Conservation (phyloP, 108 stramenopile genomes). For the Aurantiochytrium sp. region DNA sequence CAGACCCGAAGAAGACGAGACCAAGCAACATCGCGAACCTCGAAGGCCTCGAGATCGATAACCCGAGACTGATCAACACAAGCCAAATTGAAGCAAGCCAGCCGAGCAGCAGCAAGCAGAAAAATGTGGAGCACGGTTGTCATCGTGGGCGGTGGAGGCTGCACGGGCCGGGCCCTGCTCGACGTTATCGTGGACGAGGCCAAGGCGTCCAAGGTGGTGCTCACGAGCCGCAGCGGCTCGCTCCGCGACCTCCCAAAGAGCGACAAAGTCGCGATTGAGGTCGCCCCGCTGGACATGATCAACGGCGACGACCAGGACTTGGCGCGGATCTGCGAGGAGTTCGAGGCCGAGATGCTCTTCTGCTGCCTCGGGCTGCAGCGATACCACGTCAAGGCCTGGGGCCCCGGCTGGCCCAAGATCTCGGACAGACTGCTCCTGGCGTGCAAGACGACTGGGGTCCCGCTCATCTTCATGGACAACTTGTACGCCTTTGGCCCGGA, state of each 20-base stretch:
- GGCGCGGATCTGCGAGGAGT: neutral
- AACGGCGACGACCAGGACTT: neutral
- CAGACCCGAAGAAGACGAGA: no score
- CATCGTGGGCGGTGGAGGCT: neutral
- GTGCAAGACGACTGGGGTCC: neutral
- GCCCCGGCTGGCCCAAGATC: neutral
- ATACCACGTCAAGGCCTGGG: neutral
- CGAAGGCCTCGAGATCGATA: no score
- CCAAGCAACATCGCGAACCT: no score
- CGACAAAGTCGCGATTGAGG: neutral
- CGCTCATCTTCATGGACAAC: constrained; percentile 20
- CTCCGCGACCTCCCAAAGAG: neutral
- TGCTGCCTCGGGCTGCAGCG: neutral
- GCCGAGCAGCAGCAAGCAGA: neutral
- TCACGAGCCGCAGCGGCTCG: neutral
- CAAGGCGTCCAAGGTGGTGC: neutral
- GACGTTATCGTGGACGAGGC: neutral
- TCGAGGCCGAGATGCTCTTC: neutral
- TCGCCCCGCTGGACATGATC: neutral
- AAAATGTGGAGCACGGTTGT: neutral
- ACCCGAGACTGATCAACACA: no score
- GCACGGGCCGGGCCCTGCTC: neutral
- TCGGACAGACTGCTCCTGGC: neutral
- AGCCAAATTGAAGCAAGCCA: no score
- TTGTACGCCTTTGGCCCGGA: neutral